These are phyloP conservation scores for Fusarium nelsonii DNA, from an alignment of 2,329 filamentous ascomycete genomes.

Conservation along the genomic window DNA sequence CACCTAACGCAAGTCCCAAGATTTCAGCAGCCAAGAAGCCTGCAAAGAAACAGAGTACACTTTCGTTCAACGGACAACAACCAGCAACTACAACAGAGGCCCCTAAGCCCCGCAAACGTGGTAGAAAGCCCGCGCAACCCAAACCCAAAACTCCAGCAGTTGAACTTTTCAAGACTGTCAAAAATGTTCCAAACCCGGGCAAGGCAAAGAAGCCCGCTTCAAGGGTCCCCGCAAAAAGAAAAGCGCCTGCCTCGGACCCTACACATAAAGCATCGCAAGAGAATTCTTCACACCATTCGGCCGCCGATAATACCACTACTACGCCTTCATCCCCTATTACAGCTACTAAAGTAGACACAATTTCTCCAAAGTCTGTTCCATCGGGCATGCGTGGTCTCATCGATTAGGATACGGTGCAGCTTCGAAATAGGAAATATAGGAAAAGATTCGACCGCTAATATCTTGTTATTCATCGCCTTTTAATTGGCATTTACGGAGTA, in stretches of 20 bases:
- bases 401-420: constrained; percentile 39
- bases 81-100: constrained; percentile 36
- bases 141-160: constrained; percentile 52
- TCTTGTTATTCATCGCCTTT: constrained; percentile 27
- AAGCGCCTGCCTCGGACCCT: constrained; percentile 13
- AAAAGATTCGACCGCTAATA: constrained; percentile 7
- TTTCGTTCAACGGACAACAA: constrained; percentile 57
- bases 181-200: constrained; percentile 34
- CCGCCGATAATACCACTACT: constrained; percentile 11
- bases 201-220: constrained; percentile 39
- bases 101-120: constrained; percentile 51
- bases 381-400: constrained; percentile 57
- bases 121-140: constrained; percentile 51
- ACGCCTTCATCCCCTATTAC: constrained; percentile 41
- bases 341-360: constrained; percentile 51
- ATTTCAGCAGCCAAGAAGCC: constrained; percentile 57
- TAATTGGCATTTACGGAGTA: constrained; percentile 36
- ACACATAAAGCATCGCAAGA: constrained; percentile 31
- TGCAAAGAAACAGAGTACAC: constrained; percentile 64
- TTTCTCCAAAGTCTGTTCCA: constrained; percentile 60
- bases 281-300: constrained; percentile 31
- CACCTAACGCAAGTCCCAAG: constrained; percentile 69
- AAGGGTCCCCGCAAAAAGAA: constrained; percentile 9
- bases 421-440: constrained; percentile 8
- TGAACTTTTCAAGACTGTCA: constrained; percentile 41